These are phyloP conservation scores for Trichoderma gamsii DNA, from an alignment of 495 filamentous ascomycete genomes.

Conservation along the genomic window DNA sequence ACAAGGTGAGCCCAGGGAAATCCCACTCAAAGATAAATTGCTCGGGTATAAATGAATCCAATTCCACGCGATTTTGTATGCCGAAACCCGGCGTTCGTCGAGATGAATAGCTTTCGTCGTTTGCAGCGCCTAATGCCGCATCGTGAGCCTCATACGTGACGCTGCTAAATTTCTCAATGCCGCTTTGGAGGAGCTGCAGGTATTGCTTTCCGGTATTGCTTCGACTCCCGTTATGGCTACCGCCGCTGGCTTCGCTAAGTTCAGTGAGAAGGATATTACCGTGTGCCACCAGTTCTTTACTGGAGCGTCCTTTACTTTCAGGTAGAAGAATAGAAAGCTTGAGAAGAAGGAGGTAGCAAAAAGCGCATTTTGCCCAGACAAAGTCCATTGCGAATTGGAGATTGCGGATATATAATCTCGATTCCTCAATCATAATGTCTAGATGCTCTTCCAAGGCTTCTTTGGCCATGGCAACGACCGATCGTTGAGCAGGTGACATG, in stretches of 20 bases:
- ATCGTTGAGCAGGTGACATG: slow-evolving; percentile 38
- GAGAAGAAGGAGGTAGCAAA: slow-evolving; percentile 46
- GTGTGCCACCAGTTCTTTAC: slow-evolving; percentile 32
- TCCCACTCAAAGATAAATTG: slow-evolving; percentile 51
- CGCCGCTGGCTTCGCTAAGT: slow-evolving; percentile 32
- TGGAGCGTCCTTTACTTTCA: slow-evolving; percentile 34
- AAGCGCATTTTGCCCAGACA: slow-evolving; percentile 52
- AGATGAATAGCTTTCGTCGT: not conserved
- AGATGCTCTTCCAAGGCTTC: slow-evolving; percentile 45
- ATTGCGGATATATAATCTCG: slow-evolving; percentile 41
- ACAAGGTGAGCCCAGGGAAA: slow-evolving; percentile 47
- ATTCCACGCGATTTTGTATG: slow-evolving; percentile 26
- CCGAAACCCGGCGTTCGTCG: not conserved
- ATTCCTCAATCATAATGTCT: slow-evolving; percentile 36
- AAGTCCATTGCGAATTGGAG: slow-evolving; percentile 51
- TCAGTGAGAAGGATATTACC: slow-evolving; percentile 40
- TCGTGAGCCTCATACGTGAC: not conserved
- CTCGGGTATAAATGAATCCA: slow-evolving; percentile 47
- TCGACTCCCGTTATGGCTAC: slow-evolving; percentile 34
- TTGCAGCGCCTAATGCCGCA: not conserved
- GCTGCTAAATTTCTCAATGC: slow-evolving; percentile 26
- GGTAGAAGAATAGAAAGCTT: slow-evolving; percentile 46
- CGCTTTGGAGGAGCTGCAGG: not conserved
- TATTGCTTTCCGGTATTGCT: slow-evolving; percentile 5
- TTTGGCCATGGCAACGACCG: slow-evolving; percentile 42